Percentiles rank a stretch among this genome's conserved stretches.
Evolutionary conservation across 768 basidiomycete species (phyloP).

Genomic region (Suillus paluster): DNA sequence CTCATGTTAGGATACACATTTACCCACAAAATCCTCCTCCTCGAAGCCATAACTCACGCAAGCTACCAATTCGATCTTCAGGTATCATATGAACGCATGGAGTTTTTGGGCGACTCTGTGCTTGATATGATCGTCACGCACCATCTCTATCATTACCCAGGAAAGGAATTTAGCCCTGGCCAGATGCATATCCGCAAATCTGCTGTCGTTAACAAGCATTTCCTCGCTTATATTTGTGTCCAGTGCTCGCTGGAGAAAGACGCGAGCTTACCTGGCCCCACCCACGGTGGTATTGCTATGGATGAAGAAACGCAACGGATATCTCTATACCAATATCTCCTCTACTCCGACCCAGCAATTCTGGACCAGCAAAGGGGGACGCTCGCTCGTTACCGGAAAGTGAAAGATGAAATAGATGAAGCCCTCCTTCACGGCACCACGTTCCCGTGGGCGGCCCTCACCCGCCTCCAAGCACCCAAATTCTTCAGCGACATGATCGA

Average conservation of each 20-base stretch:
- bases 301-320: conserved; percentile 48
- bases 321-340: conserved; percentile 68
- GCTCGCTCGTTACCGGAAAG: conserved; percentile 53
- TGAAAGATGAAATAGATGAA: conserved; percentile 51
- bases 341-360: conserved; percentile 64
- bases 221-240: conserved; percentile 71
- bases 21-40: conserved; percentile 58
- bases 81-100: conserved; percentile 77
- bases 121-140: conserved; percentile 81
- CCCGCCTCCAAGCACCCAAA: conserved; percentile 75
- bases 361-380: conserved; percentile 69
- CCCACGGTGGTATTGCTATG: conserved; percentile 39
- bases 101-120: conserved; percentile 76
- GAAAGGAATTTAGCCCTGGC: conserved; percentile 72
- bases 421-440: conserved; percentile 46
- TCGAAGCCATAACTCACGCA: conserved; percentile 76
- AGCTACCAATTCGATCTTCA: conserved; percentile 63
- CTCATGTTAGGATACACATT: conserved; percentile 72
- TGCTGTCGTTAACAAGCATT: conserved; percentile 73
- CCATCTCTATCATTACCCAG: conserved; percentile 65
- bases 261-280: conserved; percentile 54
- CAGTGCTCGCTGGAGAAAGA: conserved; percentile 45
- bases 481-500: conserved; percentile 82
- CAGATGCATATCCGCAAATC: conserved; percentile 71
- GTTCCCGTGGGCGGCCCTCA: conserved; percentile 77